Conservation (phyloP, 768 basidiomycete genomes). For the Boletus insuetus region DNA sequence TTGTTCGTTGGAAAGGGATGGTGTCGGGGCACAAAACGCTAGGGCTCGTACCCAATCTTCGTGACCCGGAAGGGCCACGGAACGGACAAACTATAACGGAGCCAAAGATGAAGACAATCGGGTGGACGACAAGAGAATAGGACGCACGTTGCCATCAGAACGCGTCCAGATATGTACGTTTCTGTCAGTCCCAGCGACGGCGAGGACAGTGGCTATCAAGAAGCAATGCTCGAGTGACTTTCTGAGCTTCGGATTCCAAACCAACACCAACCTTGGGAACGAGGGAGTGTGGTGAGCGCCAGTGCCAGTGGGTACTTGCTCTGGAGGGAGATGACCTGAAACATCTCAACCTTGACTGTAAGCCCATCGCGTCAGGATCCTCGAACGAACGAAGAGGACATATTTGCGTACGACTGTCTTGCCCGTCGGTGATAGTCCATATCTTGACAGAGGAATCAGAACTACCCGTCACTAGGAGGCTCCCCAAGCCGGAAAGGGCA, state of each 20-base stretch:
- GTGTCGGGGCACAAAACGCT: conserved; percentile 49
- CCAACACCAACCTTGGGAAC: conserved; percentile 52
- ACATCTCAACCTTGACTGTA: conserved; percentile 38
- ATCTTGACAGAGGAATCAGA: conserved; percentile 80
- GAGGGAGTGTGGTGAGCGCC: conserved; percentile 61
- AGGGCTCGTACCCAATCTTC: conserved; percentile 94
- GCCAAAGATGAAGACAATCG: background rate
- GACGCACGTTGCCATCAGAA: conserved; percentile 52
- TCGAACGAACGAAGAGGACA: background rate
- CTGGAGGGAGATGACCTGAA: conserved; percentile 61
- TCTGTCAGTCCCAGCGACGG: conserved; percentile 78
- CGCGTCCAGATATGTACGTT: conserved; percentile 77
- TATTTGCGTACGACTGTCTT: conserved; percentile 29
- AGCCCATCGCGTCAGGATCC: background rate
- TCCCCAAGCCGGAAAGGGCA: conserved; percentile 51
- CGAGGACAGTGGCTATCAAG: conserved; percentile 60
- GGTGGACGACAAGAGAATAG: conserved; percentile 2
- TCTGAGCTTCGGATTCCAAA: conserved; percentile 1
- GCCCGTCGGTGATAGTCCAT: conserved; percentile 48
- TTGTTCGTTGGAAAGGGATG: conserved; percentile 29
- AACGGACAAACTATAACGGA: conserved; percentile 51
- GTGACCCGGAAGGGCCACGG: conserved; percentile 71
- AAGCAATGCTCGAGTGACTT: background rate
- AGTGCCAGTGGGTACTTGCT: conserved; percentile 77
- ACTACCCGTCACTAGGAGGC: conserved; percentile 67